Evolutionary conservation across 768 basidiomycete genomes (phyloP), one percentile per base, ranked within the genome.

Genomic region (Pisolithus sp.): DNA sequence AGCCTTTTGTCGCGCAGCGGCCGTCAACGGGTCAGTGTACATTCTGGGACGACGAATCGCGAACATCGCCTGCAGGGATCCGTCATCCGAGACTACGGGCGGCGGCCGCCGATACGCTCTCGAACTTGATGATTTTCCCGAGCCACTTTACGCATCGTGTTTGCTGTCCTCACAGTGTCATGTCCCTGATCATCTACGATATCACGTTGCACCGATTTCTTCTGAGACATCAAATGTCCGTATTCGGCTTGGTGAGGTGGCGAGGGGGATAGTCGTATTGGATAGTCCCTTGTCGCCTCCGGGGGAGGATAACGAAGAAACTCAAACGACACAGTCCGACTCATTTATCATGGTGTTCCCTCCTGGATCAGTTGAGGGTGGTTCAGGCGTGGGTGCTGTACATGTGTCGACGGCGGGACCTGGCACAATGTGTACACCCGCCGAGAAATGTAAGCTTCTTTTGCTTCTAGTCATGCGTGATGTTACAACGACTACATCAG

Each of bases 1-100:
- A 68, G 94, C 93, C 2, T 98, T 89, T 60, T 85, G 82, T 62
- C 89, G 93, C 15, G 81, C 87, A 20, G 76, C 91, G 13, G 95
- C 95, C 2, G 94, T 98, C 30, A 74, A 73, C 45, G 86, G 88
- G 17, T 80, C 73, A 0, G 81, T 83, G 10, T 91, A 90, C 61
- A 82, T 91, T 53, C 76, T 91, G 4, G 84, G 83, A 23, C 75
- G 79, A 42, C 57, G 51, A 31, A 51, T 67, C 20, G 51, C 42
- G 21, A 62, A 67, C 2, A 62, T 86, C 3, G 28, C 55, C 13
- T 56, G 65, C 17, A 55, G 68, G 20, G 49, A 44, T 18, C 47
- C 2, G 62, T 66, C 26, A 51, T 62, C 9, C 52, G 63, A 30
- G 40, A 49, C 28, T 42, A 15, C 40, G 52, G 43, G 18, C 59